These are phyloP conservation scores for Auxenochlorella pyrenoidosa DNA, from an alignment of 139 green algal genomes.

Conservation along the genomic window DNA sequence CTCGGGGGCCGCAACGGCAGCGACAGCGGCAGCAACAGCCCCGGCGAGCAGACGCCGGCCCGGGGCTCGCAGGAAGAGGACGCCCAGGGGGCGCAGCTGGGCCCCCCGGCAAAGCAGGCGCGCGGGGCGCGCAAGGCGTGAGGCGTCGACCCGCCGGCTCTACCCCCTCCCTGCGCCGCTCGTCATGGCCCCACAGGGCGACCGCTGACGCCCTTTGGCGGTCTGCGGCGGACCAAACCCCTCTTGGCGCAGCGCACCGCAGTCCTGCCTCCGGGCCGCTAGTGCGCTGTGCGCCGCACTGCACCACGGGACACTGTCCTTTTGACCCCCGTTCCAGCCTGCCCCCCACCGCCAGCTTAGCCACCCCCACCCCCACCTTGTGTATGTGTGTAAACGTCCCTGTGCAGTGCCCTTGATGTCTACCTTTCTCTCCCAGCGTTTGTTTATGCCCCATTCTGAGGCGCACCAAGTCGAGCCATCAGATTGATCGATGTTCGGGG, in stretches of 20 bases:
- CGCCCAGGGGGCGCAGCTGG: neutral
- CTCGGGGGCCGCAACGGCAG: conserved; percentile 45
- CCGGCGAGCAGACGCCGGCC: conserved; percentile 28
- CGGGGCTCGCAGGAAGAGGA: neutral
- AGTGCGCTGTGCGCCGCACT: neutral
- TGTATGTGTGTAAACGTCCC: neutral
- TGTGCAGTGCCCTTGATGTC: neutral
- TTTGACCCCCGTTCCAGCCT: neutral
- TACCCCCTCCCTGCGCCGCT: too few relatives aligned
- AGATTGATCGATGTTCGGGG: neutral
- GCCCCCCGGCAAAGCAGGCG: neutral
- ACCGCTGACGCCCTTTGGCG: too few relatives aligned
- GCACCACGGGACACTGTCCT: neutral
- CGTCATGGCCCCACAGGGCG: too few relatives aligned
- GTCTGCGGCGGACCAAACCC: too few relatives aligned
- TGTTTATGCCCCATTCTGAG: neutral
- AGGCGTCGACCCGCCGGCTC: too few relatives aligned
- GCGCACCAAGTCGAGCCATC: neutral
- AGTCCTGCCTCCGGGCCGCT: neutral
- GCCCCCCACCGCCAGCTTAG: neutral
- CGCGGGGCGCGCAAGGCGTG: neutral
- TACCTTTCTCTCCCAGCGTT: neutral
- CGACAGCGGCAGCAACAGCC: conserved; percentile 63
- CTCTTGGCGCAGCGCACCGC: neutral
- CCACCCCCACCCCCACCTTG: too few relatives aligned